phyloP scores from a whole-genome alignment of 306 rosid species.

The Cercis canadensis region DNA sequence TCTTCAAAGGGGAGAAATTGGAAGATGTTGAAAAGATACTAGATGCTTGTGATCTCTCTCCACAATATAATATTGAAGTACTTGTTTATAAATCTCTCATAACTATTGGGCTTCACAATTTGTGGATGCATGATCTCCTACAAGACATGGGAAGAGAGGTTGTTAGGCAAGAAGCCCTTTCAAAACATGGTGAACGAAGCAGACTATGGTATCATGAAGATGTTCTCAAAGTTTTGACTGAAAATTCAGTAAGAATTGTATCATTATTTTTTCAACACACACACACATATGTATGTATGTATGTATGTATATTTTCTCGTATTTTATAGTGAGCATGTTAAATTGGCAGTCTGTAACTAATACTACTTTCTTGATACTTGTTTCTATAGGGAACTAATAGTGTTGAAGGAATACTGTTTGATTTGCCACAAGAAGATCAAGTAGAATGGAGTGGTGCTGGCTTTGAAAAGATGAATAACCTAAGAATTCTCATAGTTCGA shows the following conservation, averaged over 20 bases:
- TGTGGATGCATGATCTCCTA: constrained; percentile 17
- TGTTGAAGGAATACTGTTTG: too few relatives aligned
- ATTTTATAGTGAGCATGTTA: too few relatives aligned
- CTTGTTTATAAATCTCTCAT: constrained; percentile 10
- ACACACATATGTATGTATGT: too few relatives aligned
- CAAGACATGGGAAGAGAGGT: constrained; percentile 17
- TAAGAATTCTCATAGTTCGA: constrained; percentile 2
- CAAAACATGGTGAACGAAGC: not conserved
- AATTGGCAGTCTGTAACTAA: too few relatives aligned
- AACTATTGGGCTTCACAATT: not conserved
- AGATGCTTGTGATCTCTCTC: not conserved
- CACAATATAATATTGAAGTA: not conserved
- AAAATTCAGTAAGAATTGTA: too few relatives aligned
- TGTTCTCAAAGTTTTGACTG: not conserved
- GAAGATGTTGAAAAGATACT: constrained; percentile 26
- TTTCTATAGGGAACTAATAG: too few relatives aligned
- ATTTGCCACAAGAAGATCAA: not conserved
- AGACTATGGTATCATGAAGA: not conserved
- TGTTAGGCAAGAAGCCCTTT: not conserved
- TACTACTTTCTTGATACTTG: too few relatives aligned
- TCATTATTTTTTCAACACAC: too few relatives aligned
- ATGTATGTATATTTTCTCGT: too few relatives aligned
- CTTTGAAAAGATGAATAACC: constrained; percentile 15
- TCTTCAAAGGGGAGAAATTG: constrained; percentile 13
- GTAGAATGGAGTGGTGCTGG: not conserved